Evolutionary conservation across 1,284 basidiomycete genomes (phyloP).

Genomic region (Sporisorium graminicola): DNA sequence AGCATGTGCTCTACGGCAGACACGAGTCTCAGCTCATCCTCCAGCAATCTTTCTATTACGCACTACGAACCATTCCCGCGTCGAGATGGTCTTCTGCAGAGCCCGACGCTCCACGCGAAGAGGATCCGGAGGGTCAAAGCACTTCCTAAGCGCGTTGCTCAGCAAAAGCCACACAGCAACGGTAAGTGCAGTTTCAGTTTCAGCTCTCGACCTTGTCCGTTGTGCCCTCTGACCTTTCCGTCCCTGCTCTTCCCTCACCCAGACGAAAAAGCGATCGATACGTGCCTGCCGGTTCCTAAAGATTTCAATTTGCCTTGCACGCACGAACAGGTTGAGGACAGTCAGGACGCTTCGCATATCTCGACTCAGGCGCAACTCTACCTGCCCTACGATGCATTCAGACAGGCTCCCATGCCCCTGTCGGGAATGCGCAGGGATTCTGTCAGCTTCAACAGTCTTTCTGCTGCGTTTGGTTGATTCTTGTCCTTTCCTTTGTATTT

Average conservation of each 20-base stretch:
- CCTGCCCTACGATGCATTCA: slow-evolving; percentile 25
- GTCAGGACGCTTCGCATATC: slow-evolving; percentile 14
- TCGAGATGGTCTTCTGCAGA: slow-evolving; percentile 9
- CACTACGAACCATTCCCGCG: slow-evolving; percentile 24
- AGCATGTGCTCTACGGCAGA: slow-evolving; percentile 43
- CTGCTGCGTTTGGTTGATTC: slow-evolving; percentile 34
- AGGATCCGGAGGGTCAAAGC: slow-evolving; percentile 28
- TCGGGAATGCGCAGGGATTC: slow-evolving; percentile 14
- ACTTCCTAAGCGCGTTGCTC: slow-evolving; percentile 22
- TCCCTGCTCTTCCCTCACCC: neutral
- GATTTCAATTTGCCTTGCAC: slow-evolving; percentile 2
- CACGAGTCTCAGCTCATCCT: slow-evolving; percentile 27
- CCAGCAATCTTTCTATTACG: slow-evolving; percentile 21
- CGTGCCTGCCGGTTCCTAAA: slow-evolving; percentile 11
- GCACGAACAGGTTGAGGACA: neutral
- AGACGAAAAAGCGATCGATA: slow-evolving; percentile 14
- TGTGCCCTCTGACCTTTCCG: neutral
- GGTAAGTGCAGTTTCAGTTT: slow-evolving; percentile 11
- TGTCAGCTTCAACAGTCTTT: slow-evolving; percentile 34
- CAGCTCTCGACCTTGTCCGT: neutral
- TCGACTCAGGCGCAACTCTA: slow-evolving; percentile 5
- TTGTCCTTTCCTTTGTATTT: slow-evolving; percentile 11
- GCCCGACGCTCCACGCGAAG: slow-evolving; percentile 24
- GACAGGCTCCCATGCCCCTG: slow-evolving; percentile 17
- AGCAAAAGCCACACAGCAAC: slow-evolving; percentile 10